phyloP scores from a whole-genome alignment of 73 alveolate species.

The Tetrahymena elliotti region DNA sequence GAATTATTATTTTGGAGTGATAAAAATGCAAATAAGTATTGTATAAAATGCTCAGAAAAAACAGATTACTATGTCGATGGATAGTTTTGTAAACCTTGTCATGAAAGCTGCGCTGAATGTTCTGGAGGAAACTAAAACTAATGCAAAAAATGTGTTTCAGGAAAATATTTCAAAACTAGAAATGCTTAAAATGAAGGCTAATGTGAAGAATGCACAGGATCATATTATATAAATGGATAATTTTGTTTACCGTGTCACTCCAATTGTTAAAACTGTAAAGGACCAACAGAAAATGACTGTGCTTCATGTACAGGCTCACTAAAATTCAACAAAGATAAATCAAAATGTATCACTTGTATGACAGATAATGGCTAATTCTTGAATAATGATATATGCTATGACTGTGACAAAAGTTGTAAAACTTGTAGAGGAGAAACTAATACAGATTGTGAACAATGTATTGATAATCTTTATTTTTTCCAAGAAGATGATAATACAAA shows the following conservation, averaged over 20 bases:
- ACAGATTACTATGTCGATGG: not conserved
- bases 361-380: not conserved
- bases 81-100: not conserved
- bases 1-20: not conserved
- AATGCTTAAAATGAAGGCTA: not conserved
- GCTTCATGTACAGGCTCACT: not conserved
- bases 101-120: not conserved
- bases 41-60: not conserved
- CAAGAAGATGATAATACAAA: not conserved
- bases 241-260: not conserved
- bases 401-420: not conserved
- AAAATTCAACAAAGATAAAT: not conserved
- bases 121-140: not conserved
- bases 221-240: not conserved
- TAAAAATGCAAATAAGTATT: not conserved
- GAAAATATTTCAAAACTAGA: not conserved
- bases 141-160: not conserved
- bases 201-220: not conserved
- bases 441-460: not conserved
- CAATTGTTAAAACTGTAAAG: not conserved
- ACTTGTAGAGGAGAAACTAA: not conserved
- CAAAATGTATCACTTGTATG: not conserved
- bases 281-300: not conserved
- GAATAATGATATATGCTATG: not conserved
- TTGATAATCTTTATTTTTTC: not conserved